A percentile compares a stretch with the other conserved stretches of the same genome.
Conservation (phyloP, 2,329 filamentous ascomycete genomes). For the Colletotrichum cereale region DNA sequence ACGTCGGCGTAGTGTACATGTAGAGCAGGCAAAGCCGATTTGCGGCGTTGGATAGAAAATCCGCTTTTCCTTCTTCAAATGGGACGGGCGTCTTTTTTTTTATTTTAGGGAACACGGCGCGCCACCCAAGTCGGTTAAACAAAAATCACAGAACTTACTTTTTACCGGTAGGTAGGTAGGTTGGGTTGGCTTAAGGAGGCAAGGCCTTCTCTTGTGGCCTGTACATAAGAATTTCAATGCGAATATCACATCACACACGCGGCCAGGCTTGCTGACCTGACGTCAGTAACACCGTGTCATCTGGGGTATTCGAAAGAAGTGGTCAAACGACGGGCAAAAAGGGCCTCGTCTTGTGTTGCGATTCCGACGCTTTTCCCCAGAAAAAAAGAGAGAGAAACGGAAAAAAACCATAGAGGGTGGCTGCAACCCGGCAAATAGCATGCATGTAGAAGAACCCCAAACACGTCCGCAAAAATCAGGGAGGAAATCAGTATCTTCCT, state of each 20-base stretch:
- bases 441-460: neutral
- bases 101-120: slow-evolving; percentile 19
- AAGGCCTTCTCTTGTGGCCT: neutral
- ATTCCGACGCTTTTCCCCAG: neutral
- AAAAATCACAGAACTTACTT: neutral
- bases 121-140: neutral
- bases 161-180: neutral
- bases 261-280: neutral
- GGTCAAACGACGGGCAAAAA: neutral
- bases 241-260: neutral
- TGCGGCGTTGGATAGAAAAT: slow-evolving; percentile 38
- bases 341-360: neutral
- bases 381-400: neutral
- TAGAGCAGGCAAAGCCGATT: slow-evolving; percentile 17
- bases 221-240: slow-evolving; percentile 4
- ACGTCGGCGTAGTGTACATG: neutral
- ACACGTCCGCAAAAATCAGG: neutral
- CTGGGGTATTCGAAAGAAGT: neutral
- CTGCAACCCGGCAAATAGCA: neutral
- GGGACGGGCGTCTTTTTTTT: too few species aligned
- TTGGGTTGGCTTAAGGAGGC: neutral
- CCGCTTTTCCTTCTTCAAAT: neutral
- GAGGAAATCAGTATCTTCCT: neutral
- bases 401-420: neutral
- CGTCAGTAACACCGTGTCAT: neutral